A percentile compares a stretch with the other conserved stretches of the same genome.
These are phyloP conservation scores for Phenoliferia sp. DNA, from an alignment of 1,284 basidiomycete genomes.

Conservation along the genomic window DNA sequence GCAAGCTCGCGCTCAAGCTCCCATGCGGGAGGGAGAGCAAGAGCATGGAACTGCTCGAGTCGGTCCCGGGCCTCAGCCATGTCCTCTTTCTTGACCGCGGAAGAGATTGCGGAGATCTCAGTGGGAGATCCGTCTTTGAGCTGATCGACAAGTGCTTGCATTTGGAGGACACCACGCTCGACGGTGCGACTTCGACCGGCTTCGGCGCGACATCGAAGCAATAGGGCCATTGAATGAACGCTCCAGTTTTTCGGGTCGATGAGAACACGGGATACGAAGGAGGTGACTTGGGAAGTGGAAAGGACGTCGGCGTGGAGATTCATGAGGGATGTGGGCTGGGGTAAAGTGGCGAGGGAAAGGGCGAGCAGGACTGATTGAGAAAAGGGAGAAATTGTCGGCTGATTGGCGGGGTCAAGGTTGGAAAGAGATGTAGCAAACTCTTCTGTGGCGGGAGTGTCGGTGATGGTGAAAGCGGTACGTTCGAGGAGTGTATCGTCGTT, in stretches of 20 bases:
- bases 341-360: constrained; percentile 74
- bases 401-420: constrained; percentile 73
- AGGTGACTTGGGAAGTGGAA: constrained; percentile 81
- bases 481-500: constrained; percentile 98
- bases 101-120: constrained; percentile 43
- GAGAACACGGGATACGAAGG: constrained; percentile 80
- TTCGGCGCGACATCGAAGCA: constrained; percentile 84
- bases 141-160: constrained; percentile 89
- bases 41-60: constrained; percentile 68
- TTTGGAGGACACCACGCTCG: constrained; percentile 79
- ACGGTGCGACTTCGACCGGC: constrained; percentile 79
- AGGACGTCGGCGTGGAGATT: constrained; percentile 56
- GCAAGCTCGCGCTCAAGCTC: constrained; percentile 86
- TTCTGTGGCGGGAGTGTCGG: constrained; percentile 41
- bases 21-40: constrained; percentile 82
- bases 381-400: constrained; percentile 80
- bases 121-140: constrained; percentile 61
- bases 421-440: constrained; percentile 43
- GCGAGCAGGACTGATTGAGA: constrained; percentile 87
- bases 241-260: constrained; percentile 87
- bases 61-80: constrained; percentile 52
- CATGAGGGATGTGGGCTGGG: constrained; percentile 53
- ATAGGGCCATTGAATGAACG: constrained; percentile 85
- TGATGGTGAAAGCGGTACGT: constrained; percentile 75
- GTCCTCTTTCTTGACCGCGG: constrained; percentile 37